phyloP scores from a whole-genome alignment of 2,329 filamentous ascomycete species.

The Claviceps fusiformis region DNA sequence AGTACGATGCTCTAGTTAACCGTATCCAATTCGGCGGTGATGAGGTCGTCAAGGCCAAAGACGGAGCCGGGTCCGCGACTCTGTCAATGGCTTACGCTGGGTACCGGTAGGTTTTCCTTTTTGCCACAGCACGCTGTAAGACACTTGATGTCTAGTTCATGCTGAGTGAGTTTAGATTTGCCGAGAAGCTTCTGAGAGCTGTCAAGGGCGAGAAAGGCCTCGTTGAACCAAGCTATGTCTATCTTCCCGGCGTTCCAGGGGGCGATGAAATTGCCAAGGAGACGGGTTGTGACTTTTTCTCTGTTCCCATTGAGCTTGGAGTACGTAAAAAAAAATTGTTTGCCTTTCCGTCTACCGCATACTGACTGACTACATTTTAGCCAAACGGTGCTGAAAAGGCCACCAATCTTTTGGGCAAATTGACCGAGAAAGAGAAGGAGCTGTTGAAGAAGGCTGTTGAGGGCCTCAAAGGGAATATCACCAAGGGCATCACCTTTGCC shows the following conservation, averaged over 20 bases:
- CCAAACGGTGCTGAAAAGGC: constrained; percentile 76
- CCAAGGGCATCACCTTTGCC: constrained; percentile 84
- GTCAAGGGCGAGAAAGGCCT: constrained; percentile 81
- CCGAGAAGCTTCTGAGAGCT: constrained; percentile 86
- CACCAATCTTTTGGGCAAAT: constrained; percentile 60
- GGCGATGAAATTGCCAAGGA: constrained; percentile 76
- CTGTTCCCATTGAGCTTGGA: constrained; percentile 87
- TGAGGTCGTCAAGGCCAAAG: constrained; percentile 91
- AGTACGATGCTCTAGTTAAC: constrained; percentile 81
- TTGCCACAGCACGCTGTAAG: background rate
- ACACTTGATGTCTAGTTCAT: constrained; percentile 2
- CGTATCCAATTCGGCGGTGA: constrained; percentile 98
- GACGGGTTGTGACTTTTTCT: constrained; percentile 86
- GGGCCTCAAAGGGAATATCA: constrained; percentile 83
- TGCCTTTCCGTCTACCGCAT: constrained; percentile 5
- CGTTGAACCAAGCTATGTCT: constrained; percentile 89
- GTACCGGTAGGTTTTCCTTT: constrained; percentile 51
- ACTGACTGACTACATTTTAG: constrained; percentile 32
- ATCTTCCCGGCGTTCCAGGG: constrained; percentile 78
- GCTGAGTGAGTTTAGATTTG: constrained; percentile 47
- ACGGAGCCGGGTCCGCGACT: constrained; percentile 78
- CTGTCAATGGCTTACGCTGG: constrained; percentile 94
- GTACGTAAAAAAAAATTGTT: constrained; percentile 41
- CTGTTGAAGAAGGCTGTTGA: constrained; percentile 63
- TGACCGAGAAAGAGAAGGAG: constrained; percentile 79